Conservation (phyloP, 2,329 filamentous ascomycete species). For the Cadophora luteo-olivacea region DNA sequence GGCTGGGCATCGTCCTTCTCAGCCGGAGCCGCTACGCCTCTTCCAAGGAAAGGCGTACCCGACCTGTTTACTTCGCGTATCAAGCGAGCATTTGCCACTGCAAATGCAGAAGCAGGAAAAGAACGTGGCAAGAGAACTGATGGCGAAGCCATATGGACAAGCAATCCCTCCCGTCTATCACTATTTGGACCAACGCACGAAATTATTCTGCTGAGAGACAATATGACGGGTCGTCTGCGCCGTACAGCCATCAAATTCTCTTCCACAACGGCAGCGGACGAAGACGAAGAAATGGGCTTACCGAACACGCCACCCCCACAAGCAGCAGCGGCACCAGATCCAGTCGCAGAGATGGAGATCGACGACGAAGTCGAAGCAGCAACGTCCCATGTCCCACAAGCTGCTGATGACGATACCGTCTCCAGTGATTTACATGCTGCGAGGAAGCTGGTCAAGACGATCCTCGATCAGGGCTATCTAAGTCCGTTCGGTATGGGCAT, state of each 20-base stretch:
- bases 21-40: constrained; percentile 71
- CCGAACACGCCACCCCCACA: constrained; percentile 25
- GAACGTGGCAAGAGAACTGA: constrained; percentile 56
- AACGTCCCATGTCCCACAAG: constrained; percentile 30
- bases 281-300: constrained; percentile 39
- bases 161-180: constrained; percentile 81
- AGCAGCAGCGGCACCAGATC: constrained; percentile 15
- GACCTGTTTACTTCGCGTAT: constrained; percentile 90
- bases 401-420: constrained; percentile 24
- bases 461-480: constrained; percentile 89
- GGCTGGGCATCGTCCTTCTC: constrained; percentile 92
- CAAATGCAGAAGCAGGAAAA: constrained; percentile 72
- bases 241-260: constrained; percentile 78
- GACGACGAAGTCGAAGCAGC: constrained; percentile 44
- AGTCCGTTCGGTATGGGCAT: constrained; percentile 83
- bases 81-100: constrained; percentile 77
- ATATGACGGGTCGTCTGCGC: constrained; percentile 80
- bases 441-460: constrained; percentile 84
- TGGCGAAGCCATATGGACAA: constrained; percentile 85
- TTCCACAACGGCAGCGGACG: constrained; percentile 47
- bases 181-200: constrained; percentile 91
- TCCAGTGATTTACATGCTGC: constrained; percentile 57
- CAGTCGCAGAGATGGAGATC: constrained; percentile 51
- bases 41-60: constrained; percentile 77
- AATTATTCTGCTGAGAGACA: constrained; percentile 85